Evolutionary conservation across 768 basidiomycete genomes (phyloP).

Genomic region (Rhizopogon salebrosus): DNA sequence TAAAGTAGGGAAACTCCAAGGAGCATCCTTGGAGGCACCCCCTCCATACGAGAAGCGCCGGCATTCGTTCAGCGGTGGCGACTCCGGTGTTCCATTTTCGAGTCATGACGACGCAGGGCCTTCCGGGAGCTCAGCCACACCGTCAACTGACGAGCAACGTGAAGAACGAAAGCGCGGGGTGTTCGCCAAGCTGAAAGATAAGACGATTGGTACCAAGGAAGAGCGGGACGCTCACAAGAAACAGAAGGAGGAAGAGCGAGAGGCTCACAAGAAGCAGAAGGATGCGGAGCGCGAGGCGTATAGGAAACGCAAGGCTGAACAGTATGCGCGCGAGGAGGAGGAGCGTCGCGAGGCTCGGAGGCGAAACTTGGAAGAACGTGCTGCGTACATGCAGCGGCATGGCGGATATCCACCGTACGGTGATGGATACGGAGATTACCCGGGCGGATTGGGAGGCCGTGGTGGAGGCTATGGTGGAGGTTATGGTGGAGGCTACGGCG

Average conservation of each 20-base stretch:
- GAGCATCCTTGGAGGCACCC: conserved; percentile 10
- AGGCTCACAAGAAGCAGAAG: conserved; percentile 33
- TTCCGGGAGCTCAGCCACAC: neutral
- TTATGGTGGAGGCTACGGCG: conserved; percentile 19
- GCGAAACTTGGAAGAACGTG: conserved; percentile 23
- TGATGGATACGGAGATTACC: conserved; percentile 10
- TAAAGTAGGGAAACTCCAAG: conserved; percentile 21
- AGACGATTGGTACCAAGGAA: conserved; percentile 58
- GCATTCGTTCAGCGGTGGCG: conserved; percentile 23
- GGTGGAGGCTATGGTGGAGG: neutral
- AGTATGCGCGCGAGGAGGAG: conserved; percentile 20
- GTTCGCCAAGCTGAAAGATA: conserved; percentile 59
- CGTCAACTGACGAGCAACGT: neutral
- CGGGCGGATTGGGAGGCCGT: neutral
- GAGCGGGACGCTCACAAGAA: conserved; percentile 46
- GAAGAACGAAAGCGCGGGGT: conserved; percentile 43
- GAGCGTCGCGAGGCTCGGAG: conserved; percentile 11
- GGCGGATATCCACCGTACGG: conserved; percentile 27
- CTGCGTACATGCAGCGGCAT: conserved; percentile 28
- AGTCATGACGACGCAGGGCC: neutral
- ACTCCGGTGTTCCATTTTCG: neutral
- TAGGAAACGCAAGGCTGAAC: conserved; percentile 26
- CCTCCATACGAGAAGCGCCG: conserved; percentile 25
- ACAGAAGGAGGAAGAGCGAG: conserved; percentile 48
- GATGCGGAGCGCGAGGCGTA: conserved; percentile 54